Evolutionary conservation across 805 yeast genomes (phyloP).

Genomic region (Isabelozyma gotoi): DNA sequence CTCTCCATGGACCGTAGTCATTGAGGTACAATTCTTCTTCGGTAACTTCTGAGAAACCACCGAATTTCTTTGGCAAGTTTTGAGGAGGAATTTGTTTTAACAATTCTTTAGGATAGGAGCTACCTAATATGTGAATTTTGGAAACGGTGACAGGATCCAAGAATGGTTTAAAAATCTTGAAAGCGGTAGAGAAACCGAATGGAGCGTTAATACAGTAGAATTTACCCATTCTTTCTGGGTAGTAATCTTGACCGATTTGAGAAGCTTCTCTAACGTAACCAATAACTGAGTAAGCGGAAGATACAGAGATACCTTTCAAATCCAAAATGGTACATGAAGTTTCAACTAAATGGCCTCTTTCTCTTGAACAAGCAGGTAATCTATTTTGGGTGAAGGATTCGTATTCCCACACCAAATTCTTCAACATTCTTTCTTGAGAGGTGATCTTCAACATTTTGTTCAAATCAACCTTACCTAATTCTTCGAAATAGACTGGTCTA

Average conservation of each 20-base stretch:
- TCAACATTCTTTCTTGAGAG: conserved; percentile 92
- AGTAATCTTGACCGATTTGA: conserved; percentile 91
- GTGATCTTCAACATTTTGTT: conserved; percentile 91
- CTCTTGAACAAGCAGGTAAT: conserved; percentile 92
- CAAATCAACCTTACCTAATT: conserved; percentile 86
- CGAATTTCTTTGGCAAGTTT: conserved; percentile 88
- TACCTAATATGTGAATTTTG: conserved; percentile 85
- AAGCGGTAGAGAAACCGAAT: conserved; percentile 94
- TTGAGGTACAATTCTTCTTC: conserved; percentile 83
- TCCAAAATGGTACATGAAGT: conserved; percentile 96
- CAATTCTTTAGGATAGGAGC: conserved; percentile 75
- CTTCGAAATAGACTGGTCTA: conserved; percentile 93
- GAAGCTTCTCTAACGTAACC: conserved; percentile 92
- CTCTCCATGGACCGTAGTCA: conserved; percentile 98
- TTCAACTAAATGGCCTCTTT: conserved; percentile 74
- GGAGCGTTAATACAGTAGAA: conserved; percentile 96
- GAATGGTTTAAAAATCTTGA: conserved; percentile 87
- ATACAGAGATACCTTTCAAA: conserved; percentile 87
- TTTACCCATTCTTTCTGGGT: conserved; percentile 99
- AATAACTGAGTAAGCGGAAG: conserved; percentile 81
- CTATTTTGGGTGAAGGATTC: conserved; percentile 84
- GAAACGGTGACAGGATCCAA: conserved; percentile 97
- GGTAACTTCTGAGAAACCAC: conserved; percentile 71
- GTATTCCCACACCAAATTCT: conserved; percentile 96
- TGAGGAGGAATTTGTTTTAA: conserved; percentile 91